Evolutionary conservation across 371 early-diverging fungal genomes (phyloP), one percentile per base, ranked within the genome.

Genomic region (Thermomucor indicae-seudaticae): DNA sequence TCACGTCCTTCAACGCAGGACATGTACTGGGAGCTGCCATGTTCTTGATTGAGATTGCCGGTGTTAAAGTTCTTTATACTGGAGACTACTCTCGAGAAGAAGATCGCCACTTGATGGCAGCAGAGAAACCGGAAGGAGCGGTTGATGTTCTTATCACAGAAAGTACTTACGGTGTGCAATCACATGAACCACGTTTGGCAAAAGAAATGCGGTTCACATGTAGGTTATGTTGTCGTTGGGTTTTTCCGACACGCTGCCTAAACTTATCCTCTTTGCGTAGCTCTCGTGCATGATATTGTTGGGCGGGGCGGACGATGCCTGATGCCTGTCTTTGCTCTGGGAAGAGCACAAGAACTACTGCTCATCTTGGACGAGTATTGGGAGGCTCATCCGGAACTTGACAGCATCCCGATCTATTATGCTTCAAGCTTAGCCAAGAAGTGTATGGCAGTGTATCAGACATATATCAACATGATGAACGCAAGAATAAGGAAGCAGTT

Each of bases 21-120:
- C 99, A 99, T 71, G 99, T 99, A 7, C 81, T 99, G 22, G 99
- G 99, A 11, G 99, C 99, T 5, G 99, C 99, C 30, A 99, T 99
- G 99, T 99, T 98, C 72, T 67, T 99, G 56, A 91, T 99, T 49
- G 98, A 95, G 62, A 96, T 97, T 55, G 98, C 97, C 16, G 97
- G 98, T 53, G 89, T 96, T 28, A 92, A 92, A 54, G 81, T 83
- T 3, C 80, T 99, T 14, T 99, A 99, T 68, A 99, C 99, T 1
- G 99, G 99, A 30, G 99, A 99, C 68, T 99, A 99, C 68, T 96
- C 97, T 27, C 88, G 98, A 56, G 99, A 99, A 74, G 99, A 99
- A 68, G 99, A 99, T 80, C 84, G 99, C 12, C 99, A 99, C 74
- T 83, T 99, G 60, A 96, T 97, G 90, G 95, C 97, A 0, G 99